A percentile compares a stretch with the other conserved stretches of the same genome.
phyloP scores from a whole-genome alignment of 441 rosid species.

The Gossypium aridum region DNA sequence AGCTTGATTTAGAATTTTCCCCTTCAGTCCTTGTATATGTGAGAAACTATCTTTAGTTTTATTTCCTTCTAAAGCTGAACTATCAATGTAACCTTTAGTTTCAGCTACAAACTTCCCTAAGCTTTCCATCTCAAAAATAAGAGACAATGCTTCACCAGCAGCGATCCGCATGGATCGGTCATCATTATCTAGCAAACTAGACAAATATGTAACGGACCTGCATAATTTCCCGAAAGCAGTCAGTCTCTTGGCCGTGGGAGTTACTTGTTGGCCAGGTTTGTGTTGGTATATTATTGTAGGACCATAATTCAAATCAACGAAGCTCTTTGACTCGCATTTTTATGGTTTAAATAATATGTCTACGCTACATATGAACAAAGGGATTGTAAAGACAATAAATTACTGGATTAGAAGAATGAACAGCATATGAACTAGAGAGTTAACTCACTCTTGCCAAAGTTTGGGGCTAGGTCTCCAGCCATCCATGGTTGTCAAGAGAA shows the following conservation, averaged over 20 bases:
- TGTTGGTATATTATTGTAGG: too few species aligned
- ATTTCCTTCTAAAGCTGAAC: constrained; percentile 40
- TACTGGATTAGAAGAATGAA: not conserved
- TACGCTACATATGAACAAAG: not conserved
- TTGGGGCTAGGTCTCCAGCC: constrained; percentile 52
- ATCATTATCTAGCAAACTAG: constrained; percentile 72
- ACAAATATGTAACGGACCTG: constrained; percentile 70
- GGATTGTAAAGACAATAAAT: not conserved
- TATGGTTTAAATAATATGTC: too few species aligned
- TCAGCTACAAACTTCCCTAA: constrained; percentile 58
- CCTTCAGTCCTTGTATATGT: constrained; percentile 59
- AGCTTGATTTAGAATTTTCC: constrained; percentile 31
- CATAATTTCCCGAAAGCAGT: constrained; percentile 16
- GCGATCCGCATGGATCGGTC: constrained; percentile 88
- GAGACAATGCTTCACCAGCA: constrained; percentile 84
- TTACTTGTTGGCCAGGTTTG: too few species aligned
- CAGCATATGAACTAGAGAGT: not conserved
- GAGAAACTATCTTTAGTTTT: constrained; percentile 37
- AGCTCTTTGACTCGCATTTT: too few species aligned
- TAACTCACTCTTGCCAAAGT: constrained; percentile 71
- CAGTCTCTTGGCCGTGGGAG: not conserved
- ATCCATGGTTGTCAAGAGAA: constrained; percentile 68
- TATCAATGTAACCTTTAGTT: constrained; percentile 32
- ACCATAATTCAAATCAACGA: too few species aligned
- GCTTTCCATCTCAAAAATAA: constrained; percentile 66